Percentiles rank a stretch among this genome's conserved stretches.
These are phyloP conservation scores for Cercospora nicotianae DNA, from an alignment of 2,329 filamentous ascomycete species.

Conservation along the genomic window DNA sequence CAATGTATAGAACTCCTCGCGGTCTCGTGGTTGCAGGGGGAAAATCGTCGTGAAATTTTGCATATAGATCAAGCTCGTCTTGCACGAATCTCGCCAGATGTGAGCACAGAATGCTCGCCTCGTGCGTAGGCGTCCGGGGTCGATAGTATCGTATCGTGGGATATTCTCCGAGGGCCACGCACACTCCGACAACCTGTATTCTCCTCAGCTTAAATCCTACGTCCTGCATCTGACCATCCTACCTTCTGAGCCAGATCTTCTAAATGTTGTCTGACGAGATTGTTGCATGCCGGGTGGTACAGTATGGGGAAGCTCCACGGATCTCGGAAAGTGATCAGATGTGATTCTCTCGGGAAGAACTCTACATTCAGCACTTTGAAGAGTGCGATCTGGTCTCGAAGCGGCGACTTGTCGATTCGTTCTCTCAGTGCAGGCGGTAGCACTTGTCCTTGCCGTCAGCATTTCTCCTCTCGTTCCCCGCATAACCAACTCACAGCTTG, in stretches of 20 bases:
- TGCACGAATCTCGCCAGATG: slow-evolving; percentile 91
- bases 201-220: background rate
- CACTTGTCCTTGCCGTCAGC: slow-evolving; percentile 46
- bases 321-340: slow-evolving; percentile 86
- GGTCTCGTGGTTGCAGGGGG: slow-evolving; percentile 77
- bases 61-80: slow-evolving; percentile 85
- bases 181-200: slow-evolving; percentile 74
- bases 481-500: slow-evolving; percentile 54
- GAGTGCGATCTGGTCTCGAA: slow-evolving; percentile 72
- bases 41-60: slow-evolving; percentile 79
- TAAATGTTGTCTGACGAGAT: slow-evolving; percentile 78
- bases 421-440: slow-evolving; percentile 69
- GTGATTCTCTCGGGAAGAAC: slow-evolving; percentile 87
- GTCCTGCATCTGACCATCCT: background rate
- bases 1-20: slow-evolving; percentile 78
- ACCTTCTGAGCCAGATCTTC: slow-evolving; percentile 86
- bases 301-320: slow-evolving; percentile 93
- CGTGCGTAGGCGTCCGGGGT: slow-evolving; percentile 72
- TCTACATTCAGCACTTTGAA: slow-evolving; percentile 84
- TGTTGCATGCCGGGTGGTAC: slow-evolving; percentile 87
- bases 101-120: slow-evolving; percentile 81
- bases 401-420: slow-evolving; percentile 70
- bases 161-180: slow-evolving; percentile 89
- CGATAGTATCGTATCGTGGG: slow-evolving; percentile 90
- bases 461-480: background rate